phyloP scores from a whole-genome alignment of 2,329 filamentous ascomycete genomes.

The Fusarium sp. region DNA sequence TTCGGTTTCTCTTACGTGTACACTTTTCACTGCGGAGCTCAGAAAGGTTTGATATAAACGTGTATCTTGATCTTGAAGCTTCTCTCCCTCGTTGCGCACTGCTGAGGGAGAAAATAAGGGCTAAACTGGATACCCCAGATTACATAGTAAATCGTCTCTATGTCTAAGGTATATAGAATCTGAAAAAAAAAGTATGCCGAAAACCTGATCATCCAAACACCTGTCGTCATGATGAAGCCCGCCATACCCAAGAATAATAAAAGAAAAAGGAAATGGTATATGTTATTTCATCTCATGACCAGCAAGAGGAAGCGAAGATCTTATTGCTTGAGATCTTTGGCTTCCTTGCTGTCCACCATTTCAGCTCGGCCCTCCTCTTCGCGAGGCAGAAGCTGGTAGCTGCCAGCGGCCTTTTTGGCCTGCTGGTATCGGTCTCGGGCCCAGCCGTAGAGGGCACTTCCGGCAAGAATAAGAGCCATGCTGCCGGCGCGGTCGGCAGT shows the following conservation, averaged over 20 bases:
- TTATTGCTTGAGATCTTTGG: constrained; percentile 21
- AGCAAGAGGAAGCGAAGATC: not conserved
- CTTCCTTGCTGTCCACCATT: constrained; percentile 29
- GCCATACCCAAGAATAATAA: constrained; percentile 22
- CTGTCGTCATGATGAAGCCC: constrained; percentile 26
- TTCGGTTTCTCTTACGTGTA: not conserved
- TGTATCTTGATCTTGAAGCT: constrained; percentile 1
- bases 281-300: constrained; percentile 1
- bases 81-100: constrained; percentile 28
- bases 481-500: constrained; percentile 41
- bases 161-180: constrained; percentile 32
- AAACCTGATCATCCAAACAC: constrained; percentile 26
- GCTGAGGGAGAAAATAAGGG: constrained; percentile 15
- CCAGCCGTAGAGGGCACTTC: constrained; percentile 42
- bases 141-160: constrained; percentile 31
- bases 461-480: constrained; percentile 40
- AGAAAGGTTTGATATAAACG: not conserved
- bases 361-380: constrained; percentile 34
- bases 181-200: constrained; percentile 10
- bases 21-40: not conserved
- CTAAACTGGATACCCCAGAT: constrained; percentile 20
- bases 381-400: constrained; percentile 37
- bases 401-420: constrained; percentile 38
- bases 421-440: constrained; percentile 40
- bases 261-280: constrained; percentile 19